These are phyloP conservation scores for Epichloe amarillans DNA, from an alignment of 2,329 filamentous ascomycete genomes.

Conservation along the genomic window DNA sequence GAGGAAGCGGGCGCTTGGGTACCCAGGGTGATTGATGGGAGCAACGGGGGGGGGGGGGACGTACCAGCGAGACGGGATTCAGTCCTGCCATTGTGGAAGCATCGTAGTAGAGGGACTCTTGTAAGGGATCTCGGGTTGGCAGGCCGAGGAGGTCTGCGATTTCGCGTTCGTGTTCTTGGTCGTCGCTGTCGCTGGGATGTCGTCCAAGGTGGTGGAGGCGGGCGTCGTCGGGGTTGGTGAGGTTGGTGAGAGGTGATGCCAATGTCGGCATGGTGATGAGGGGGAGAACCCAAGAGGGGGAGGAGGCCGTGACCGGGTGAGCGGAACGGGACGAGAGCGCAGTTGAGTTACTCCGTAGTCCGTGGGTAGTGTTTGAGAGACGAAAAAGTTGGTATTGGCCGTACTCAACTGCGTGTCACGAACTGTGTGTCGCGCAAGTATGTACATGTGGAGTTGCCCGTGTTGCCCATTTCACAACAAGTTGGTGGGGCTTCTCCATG, in stretches of 20 bases:
- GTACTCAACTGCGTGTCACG: no score
- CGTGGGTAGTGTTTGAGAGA: no score
- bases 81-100: conserved; percentile 42
- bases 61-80: conserved; percentile 39
- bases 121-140: neutral
- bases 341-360: neutral
- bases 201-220: neutral
- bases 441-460: no score
- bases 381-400: no score
- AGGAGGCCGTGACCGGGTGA: neutral
- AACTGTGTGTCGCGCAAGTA: no score
- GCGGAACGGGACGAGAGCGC: neutral
- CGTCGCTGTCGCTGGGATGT: neutral
- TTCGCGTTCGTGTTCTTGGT: neutral
- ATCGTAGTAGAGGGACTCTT: conserved; percentile 43
- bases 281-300: neutral
- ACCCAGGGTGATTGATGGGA: no score
- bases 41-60: conserved; percentile 18
- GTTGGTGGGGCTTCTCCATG: neutral
- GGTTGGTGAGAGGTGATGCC: neutral
- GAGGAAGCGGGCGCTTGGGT: neutral
- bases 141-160: neutral
- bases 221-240: neutral
- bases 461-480: no score
- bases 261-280: neutral